Evolutionary conservation across 106 monocot species (phyloP), one percentile per base, ranked within the genome.

Genomic region (Ottelia alismoides): DNA sequence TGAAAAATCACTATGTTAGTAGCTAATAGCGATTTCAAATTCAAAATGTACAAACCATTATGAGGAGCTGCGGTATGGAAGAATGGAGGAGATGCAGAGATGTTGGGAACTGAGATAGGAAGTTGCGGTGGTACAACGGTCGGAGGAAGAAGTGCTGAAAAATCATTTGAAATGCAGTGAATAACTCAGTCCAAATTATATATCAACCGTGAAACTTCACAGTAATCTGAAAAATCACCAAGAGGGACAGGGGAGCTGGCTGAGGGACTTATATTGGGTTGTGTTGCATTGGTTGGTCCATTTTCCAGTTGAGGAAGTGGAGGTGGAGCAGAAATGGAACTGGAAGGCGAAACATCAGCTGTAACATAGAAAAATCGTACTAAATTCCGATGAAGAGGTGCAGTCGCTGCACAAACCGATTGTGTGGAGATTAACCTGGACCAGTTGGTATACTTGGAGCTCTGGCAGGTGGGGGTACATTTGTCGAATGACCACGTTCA

Each of bases 401-500:
- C 7, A 50, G 2, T 20, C 40, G 16, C 40, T 16, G 40, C 40
- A 43, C 16, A 43, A 43, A 16, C 40, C 40, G 30, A 51, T 46
- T 51, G 2, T 22, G 31, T 6, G 30, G 16, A 54, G 22, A 23
- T 50, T 45, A n/a, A 76, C 68, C 56, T 43, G 72, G 25, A 19
- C 30, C 10, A 57, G 35, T 30, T 20, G 67, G 71, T 51, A 45
- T 10, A 30, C 47, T 71, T 16, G 58, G 69, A 44, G 25, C 55
- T 60, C 61, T 43, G 49, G 28, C 17, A 6, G 61, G 45, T 18
- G 83, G 74, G 61, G 79, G 44, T 53, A 50, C 30, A 46, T 58
- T 31, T 32, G 23, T 60, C 32, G 53, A 68, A 11, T 23, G 45
- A 35, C 47, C 55, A 61, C 63, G 58, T 58, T 69, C 53, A 2